Evolutionary conservation across 2,329 filamentous ascomycete species (phyloP).

Genomic region (Colletotrichum gloeosporioides): DNA sequence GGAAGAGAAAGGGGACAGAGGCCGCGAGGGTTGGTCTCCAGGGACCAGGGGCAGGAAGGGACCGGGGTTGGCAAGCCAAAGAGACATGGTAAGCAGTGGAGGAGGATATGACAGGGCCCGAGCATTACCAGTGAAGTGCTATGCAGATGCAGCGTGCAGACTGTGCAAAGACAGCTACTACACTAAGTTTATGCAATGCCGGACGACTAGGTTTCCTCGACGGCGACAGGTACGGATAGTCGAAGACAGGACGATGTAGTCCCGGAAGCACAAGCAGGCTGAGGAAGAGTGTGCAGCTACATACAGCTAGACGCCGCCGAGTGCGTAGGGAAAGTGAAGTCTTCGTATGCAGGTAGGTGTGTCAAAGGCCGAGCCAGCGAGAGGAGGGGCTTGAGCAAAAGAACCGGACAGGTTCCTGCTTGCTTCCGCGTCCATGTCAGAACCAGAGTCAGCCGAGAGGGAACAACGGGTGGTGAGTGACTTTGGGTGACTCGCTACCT

Average conservation of each 20-base stretch:
- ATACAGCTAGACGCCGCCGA: not conserved
- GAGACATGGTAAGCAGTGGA: conserved; percentile 13
- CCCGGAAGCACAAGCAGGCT: not conserved
- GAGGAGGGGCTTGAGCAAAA: not conserved
- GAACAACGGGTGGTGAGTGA: not conserved
- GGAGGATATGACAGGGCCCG: not conserved
- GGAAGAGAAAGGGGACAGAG: conserved; percentile 18
- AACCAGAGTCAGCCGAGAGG: not conserved
- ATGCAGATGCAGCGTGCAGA: not conserved
- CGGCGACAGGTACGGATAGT: not conserved
- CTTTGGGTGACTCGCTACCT: not conserved
- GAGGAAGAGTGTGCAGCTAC: not conserved
- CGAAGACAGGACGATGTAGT: not conserved
- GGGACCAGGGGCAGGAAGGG: not conserved
- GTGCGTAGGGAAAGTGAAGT: not conserved
- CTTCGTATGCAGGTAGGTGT: not conserved
- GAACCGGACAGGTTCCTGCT: not conserved
- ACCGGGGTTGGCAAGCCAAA: conserved; percentile 1
- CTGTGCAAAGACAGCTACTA: not conserved
- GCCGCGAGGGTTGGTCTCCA: not conserved
- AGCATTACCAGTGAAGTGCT: not conserved
- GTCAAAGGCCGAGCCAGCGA: not conserved
- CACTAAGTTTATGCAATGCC: not conserved
- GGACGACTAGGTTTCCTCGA: not conserved
- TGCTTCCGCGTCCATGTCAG: not conserved